Conservation (phyloP, 1,139 yeast genomes). For the Suhomyces anneliseae region DNA sequence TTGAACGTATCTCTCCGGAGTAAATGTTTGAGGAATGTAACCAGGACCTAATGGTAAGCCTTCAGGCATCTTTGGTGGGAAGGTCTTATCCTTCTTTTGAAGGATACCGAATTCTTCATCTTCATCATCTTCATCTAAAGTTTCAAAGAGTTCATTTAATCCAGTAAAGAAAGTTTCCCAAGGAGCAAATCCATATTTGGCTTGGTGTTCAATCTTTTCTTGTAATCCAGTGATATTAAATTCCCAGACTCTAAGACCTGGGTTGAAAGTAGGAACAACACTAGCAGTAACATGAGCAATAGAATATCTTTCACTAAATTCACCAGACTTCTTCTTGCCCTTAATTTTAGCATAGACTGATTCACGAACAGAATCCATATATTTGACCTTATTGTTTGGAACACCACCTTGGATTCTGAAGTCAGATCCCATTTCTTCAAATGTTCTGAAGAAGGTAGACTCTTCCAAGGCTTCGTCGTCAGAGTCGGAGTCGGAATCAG, state of each 20-base stretch:
- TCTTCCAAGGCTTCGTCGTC: slow-evolving; percentile 10
- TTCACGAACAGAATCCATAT: slow-evolving; percentile 58
- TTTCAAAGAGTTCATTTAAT: slow-evolving; percentile 35
- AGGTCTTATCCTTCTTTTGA: slow-evolving; percentile 51
- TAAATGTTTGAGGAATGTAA: slow-evolving; percentile 63
- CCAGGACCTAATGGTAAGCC: slow-evolving; percentile 69
- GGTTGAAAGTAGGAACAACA: slow-evolving; percentile 83
- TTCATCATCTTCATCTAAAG: slow-evolving; percentile 14
- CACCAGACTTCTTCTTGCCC: slow-evolving; percentile 46
- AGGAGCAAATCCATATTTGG: slow-evolving; percentile 28
- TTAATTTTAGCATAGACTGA: slow-evolving; percentile 49
- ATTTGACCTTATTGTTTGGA: slow-evolving; percentile 62
- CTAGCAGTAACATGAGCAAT: slow-evolving; percentile 72
- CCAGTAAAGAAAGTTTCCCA: slow-evolving; percentile 60
- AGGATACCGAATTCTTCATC: slow-evolving; percentile 14
- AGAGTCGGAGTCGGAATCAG: slow-evolving; percentile 12
- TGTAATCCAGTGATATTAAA: slow-evolving; percentile 59
- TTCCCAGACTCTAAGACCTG: slow-evolving; percentile 83
- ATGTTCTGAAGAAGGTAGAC: slow-evolving; percentile 5
- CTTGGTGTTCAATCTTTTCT: slow-evolving; percentile 13
- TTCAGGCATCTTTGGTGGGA: slow-evolving; percentile 66
- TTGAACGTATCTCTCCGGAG: slow-evolving; percentile 73
- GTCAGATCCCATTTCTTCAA: slow-evolving; percentile 12
- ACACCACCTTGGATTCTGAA: slow-evolving; percentile 52
- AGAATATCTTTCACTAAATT: slow-evolving; percentile 57